A percentile compares a stretch with the other conserved stretches of the same genome.
These are phyloP conservation scores for Taphrina flavorubra DNA, from an alignment of 1,139 yeast species.

Conservation along the genomic window DNA sequence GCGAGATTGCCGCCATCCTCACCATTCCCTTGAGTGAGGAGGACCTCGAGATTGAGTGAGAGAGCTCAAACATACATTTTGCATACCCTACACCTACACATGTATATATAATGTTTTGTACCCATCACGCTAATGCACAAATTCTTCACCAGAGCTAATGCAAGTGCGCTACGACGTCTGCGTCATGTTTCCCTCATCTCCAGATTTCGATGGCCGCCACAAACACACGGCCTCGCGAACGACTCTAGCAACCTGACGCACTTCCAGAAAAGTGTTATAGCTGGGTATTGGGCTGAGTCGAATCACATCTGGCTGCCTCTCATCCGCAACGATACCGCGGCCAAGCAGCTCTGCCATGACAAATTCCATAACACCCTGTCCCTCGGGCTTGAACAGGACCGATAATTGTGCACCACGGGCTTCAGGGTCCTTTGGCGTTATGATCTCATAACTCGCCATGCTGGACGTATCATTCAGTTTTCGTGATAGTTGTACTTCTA, in stretches of 20 bases:
- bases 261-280: conserved; percentile 77
- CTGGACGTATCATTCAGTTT: conserved; percentile 48
- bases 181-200: background rate
- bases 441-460: conserved; percentile 59
- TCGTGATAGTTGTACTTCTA: conserved; percentile 58
- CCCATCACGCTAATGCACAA: background rate
- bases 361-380: conserved; percentile 64
- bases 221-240: conserved; percentile 6
- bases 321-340: conserved; percentile 79
- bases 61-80: no score
- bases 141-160: background rate
- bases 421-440: conserved; percentile 67
- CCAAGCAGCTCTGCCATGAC: conserved; percentile 60
- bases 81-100: background rate
- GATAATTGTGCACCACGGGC: conserved; percentile 86
- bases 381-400: conserved; percentile 64
- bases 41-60: conserved; percentile 54
- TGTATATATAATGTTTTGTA: background rate
- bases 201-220: conserved; percentile 15
- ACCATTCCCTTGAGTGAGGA: conserved; percentile 84
- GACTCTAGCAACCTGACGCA: conserved; percentile 47
- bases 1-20: conserved; percentile 88
- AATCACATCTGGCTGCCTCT: conserved; percentile 85
- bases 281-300: conserved; percentile 83
- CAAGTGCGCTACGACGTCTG: conserved; percentile 13